Percentiles rank a stretch among this genome's conserved stretches.
These are phyloP conservation scores for Nematocida sp. DNA, from an alignment of 371 early-diverging fungal genomes.

Conservation along the genomic window DNA sequence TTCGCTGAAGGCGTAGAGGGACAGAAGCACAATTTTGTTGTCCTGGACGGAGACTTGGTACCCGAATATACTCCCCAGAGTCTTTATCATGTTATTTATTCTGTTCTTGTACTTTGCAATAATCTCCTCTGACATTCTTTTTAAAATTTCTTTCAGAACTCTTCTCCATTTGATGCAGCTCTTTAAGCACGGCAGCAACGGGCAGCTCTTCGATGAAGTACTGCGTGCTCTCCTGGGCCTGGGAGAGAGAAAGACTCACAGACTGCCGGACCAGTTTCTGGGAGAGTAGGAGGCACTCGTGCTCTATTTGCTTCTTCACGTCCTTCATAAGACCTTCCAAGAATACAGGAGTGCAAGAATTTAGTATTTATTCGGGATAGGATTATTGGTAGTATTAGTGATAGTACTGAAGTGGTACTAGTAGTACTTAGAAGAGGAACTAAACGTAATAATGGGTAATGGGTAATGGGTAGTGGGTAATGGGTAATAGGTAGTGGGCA, in stretches of 20 bases:
- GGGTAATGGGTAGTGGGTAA: too few relatives aligned
- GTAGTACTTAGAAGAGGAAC: too few relatives aligned
- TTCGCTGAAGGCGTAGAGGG: constrained; percentile 61
- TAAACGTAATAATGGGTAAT: too few relatives aligned
- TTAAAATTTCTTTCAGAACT: not conserved
- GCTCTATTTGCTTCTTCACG: not conserved
- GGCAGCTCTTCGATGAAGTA: not conserved
- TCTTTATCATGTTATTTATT: constrained; percentile 16
- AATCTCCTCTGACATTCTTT: not conserved
- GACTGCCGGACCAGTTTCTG: not conserved
- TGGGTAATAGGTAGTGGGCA: too few relatives aligned
- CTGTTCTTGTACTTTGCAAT: constrained; percentile 10
- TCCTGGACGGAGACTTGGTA: constrained; percentile 38
- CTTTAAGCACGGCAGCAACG: not conserved
- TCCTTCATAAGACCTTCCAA: constrained; percentile 2
- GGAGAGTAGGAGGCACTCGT: not conserved
- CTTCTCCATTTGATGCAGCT: not conserved
- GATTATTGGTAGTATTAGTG: not conserved
- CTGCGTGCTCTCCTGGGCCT: not conserved
- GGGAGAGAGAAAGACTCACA: not conserved
- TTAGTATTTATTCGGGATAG: too few relatives aligned
- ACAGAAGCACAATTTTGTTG: constrained; percentile 36
- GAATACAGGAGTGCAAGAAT: too few relatives aligned
- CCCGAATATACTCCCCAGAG: constrained; percentile 25
- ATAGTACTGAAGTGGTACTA: too few relatives aligned